These are phyloP conservation scores for Allium sativum DNA, from an alignment of 106 monocot species.

Conservation along the genomic window DNA sequence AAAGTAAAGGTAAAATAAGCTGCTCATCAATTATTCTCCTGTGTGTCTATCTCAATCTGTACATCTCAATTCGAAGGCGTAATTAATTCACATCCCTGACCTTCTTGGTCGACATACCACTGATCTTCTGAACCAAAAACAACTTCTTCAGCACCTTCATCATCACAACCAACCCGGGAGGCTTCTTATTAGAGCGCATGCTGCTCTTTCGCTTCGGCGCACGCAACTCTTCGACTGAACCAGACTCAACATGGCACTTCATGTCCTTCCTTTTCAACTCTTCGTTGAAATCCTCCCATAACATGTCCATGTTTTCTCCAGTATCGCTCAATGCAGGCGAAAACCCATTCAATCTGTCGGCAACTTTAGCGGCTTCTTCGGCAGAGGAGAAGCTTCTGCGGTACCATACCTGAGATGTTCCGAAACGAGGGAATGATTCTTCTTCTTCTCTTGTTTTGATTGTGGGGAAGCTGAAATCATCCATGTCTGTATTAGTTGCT, in stretches of 20 bases:
- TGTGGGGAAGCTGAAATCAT: slow-evolving; percentile 44
- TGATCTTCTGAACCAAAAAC: slow-evolving; percentile 23
- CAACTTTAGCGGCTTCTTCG: neutral
- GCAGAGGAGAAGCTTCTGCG: slow-evolving; percentile 5
- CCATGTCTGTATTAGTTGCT: slow-evolving; percentile 6
- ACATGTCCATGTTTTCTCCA: slow-evolving; percentile 45
- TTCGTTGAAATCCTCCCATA: slow-evolving; percentile 68
- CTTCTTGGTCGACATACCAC: neutral
- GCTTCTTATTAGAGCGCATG: slow-evolving; percentile 16
- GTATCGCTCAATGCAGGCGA: neutral
- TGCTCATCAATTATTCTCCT: too few relatives aligned
- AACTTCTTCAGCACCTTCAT: slow-evolving; percentile 52
- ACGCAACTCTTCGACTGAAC: neutral
- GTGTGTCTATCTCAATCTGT: too few relatives aligned
- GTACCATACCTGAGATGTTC: neutral
- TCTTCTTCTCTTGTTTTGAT: slow-evolving; percentile 11
- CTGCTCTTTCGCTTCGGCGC: neutral
- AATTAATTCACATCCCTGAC: neutral
- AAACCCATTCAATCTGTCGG: neutral
- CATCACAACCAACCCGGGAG: slow-evolving; percentile 25
- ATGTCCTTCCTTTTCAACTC: slow-evolving; percentile 10
- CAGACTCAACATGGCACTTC: neutral
- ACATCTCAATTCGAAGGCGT: too few relatives aligned
- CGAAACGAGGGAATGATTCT: slow-evolving; percentile 24
- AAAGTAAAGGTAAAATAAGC: too few relatives aligned